These are phyloP conservation scores for Cercospora nicotianae DNA, from an alignment of 2,329 filamentous ascomycete species.

Conservation along the genomic window DNA sequence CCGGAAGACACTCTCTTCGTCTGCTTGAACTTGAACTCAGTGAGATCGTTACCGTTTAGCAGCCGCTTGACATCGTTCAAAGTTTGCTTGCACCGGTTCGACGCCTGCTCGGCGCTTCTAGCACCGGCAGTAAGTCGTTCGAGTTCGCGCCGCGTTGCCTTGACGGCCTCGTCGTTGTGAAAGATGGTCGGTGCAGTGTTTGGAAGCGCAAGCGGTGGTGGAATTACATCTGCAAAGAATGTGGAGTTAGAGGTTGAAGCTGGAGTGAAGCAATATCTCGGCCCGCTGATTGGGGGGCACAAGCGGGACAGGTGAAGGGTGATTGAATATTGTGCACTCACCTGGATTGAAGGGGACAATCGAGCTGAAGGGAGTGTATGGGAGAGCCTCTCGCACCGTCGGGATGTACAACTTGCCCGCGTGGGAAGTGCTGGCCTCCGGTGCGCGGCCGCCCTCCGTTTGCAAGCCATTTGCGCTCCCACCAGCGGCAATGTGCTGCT, in stretches of 20 bases:
- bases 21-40: slow-evolving; percentile 58
- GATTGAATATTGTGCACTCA: slow-evolving; percentile 42
- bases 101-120: slow-evolving; percentile 56
- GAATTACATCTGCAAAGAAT: slow-evolving; percentile 45
- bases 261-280: slow-evolving; percentile 6
- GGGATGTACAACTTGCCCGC: slow-evolving; percentile 37
- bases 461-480: slow-evolving; percentile 15
- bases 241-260: slow-evolving; percentile 13
- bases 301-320: slow-evolving; percentile 8
- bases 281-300: not conserved
- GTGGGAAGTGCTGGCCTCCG: slow-evolving; percentile 13
- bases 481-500: not conserved
- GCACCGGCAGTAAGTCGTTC: slow-evolving; percentile 72
- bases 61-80: slow-evolving; percentile 74
- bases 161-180: slow-evolving; percentile 26
- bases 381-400: slow-evolving; percentile 70
- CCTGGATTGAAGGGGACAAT: slow-evolving; percentile 76
- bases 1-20: slow-evolving; percentile 18
- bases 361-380: slow-evolving; percentile 79
- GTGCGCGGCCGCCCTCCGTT: slow-evolving; percentile 23
- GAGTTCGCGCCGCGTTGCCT: slow-evolving; percentile 48
- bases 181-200: slow-evolving; percentile 42
- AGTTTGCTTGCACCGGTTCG: slow-evolving; percentile 68
- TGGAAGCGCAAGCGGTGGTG: slow-evolving; percentile 46
- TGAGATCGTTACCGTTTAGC: slow-evolving; percentile 68